Conservation (phyloP, 352 stramenopile species). For the Phytophthora tubulina region DNA sequence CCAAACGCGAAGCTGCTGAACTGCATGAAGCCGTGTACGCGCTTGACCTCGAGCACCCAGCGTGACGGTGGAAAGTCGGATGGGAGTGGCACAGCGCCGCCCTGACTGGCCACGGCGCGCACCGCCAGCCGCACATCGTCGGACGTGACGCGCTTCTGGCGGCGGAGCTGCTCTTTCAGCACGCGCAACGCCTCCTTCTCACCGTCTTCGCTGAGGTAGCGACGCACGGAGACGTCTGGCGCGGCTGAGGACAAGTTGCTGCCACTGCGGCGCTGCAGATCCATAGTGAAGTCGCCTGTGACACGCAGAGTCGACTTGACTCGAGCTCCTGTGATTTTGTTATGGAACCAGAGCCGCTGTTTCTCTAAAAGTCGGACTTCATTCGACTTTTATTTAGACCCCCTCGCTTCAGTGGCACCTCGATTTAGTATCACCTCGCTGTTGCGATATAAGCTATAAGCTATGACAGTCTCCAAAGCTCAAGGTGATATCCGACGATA, state of each 20-base stretch:
- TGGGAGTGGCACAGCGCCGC: conserved; percentile 41
- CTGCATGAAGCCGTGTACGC: conserved; percentile 53
- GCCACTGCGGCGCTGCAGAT: background rate
- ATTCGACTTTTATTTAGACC: conserved; percentile 6
- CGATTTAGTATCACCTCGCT: no score
- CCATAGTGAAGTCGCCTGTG: background rate
- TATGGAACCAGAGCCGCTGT: background rate
- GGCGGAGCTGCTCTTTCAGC: conserved; percentile 53
- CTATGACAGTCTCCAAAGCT: no score
- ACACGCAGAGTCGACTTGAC: no score
- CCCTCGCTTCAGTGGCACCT: no score
- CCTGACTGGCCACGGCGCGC: conserved; percentile 53
- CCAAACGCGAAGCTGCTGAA: conserved; percentile 39
- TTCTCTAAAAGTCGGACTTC: conserved; percentile 8
- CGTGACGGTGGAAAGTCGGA: conserved; percentile 56
- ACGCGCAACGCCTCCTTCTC: conserved; percentile 50
- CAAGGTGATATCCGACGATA: no score
- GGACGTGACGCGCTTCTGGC: conserved; percentile 54
- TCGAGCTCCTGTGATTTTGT: background rate
- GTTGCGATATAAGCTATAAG: no score
- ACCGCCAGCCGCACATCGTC: conserved; percentile 62
- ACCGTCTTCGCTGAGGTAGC: conserved; percentile 43
- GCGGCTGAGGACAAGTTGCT: background rate
- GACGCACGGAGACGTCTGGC: conserved; percentile 15
- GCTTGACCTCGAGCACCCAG: conserved; percentile 65